These are phyloP conservation scores for Dactylellina leptospora DNA, from an alignment of 2,329 filamentous ascomycete species.

Conservation along the genomic window DNA sequence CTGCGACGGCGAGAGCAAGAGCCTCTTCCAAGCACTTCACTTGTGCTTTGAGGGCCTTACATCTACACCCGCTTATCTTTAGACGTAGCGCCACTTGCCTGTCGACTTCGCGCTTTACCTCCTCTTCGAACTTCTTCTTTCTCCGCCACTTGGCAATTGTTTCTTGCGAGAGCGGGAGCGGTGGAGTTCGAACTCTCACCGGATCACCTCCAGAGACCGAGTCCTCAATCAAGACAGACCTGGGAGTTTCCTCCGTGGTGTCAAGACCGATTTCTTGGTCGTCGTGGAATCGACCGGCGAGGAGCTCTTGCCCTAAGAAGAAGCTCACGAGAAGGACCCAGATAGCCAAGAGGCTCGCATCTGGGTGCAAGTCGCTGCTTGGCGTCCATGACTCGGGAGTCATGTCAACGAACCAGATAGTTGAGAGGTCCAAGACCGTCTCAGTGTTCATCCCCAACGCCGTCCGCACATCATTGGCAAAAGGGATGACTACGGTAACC, in stretches of 20 bases:
- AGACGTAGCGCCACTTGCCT: no score
- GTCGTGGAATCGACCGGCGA: background rate
- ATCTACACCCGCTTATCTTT: no score
- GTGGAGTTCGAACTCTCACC: background rate
- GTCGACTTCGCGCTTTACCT: no score
- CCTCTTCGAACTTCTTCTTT: background rate
- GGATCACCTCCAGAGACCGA: background rate
- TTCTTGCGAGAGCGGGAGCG: background rate
- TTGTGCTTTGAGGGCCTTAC: no score
- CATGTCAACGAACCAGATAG: constrained; percentile 1
- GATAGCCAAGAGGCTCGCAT: constrained; percentile 1
- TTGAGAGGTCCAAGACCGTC: constrained; percentile 12
- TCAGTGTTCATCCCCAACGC: constrained; percentile 2
- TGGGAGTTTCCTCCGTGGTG: constrained; percentile 24
- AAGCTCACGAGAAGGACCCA: constrained; percentile 8
- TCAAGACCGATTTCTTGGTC: constrained; percentile 4
- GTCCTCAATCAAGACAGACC: background rate
- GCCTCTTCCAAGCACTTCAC: no score
- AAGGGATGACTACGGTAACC: background rate
- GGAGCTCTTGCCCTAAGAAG: constrained; percentile 1
- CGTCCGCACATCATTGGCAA: background rate
- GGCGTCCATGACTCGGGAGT: constrained; percentile 6
- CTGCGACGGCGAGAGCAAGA: no score
- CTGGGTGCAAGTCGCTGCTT: constrained; percentile 14
- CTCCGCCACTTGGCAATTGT: background rate